These are phyloP conservation scores for Daedaleopsis nitida DNA, from an alignment of 768 basidiomycete genomes.

Conservation along the genomic window DNA sequence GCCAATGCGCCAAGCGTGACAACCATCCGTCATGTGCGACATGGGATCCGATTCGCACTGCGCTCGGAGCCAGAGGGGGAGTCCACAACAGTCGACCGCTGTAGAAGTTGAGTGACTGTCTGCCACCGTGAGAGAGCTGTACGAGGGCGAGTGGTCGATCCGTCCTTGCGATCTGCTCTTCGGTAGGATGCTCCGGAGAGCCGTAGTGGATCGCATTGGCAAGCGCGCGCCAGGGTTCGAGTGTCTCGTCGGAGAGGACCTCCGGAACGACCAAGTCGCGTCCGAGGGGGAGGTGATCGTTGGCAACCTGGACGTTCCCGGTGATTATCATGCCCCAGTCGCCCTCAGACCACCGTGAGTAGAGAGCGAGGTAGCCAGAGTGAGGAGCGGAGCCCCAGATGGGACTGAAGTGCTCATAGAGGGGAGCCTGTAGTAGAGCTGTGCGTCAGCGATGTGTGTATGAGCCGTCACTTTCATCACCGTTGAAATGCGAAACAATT, in stretches of 20 bases:
- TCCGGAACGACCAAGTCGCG: conserved; percentile 68
- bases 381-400: conserved; percentile 76
- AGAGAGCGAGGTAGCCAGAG: conserved; percentile 59
- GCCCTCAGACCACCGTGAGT: conserved; percentile 71
- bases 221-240: conserved; percentile 53
- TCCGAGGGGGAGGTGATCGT: conserved; percentile 66
- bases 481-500: neutral
- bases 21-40: conserved; percentile 27
- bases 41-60: conserved; percentile 49
- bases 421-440: conserved; percentile 60
- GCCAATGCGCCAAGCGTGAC: conserved; percentile 42
- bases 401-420: conserved; percentile 82
- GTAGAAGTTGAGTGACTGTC: conserved; percentile 77
- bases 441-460: neutral
- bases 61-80: conserved; percentile 72
- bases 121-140: conserved; percentile 82
- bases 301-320: conserved; percentile 77
- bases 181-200: neutral
- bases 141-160: conserved; percentile 58
- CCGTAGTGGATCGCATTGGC: conserved; percentile 52
- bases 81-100: conserved; percentile 65
- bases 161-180: neutral
- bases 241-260: conserved; percentile 40
- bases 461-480: too few species aligned
- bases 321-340: conserved; percentile 90